phyloP scores from a whole-genome alignment of 1,139 yeast species.

The Hansenula sp. region DNA sequence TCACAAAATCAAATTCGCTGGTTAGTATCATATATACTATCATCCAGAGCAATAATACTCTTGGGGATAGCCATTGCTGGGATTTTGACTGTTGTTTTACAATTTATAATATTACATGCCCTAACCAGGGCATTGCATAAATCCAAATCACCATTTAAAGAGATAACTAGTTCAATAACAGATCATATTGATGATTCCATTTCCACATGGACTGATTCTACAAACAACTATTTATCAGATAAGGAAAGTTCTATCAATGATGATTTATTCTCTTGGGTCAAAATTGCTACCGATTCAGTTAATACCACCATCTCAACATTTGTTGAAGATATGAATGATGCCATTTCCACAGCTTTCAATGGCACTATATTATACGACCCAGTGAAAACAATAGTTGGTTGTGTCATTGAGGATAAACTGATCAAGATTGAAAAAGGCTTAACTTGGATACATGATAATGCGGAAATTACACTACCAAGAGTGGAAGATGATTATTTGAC shows the following conservation, averaged over 20 bases:
- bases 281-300: slow-evolving; percentile 47
- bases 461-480: slow-evolving; percentile 58
- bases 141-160: slow-evolving; percentile 10
- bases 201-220: slow-evolving; percentile 44
- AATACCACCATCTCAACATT: slow-evolving; percentile 53
- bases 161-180: slow-evolving; percentile 8
- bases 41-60: slow-evolving; percentile 41
- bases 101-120: slow-evolving; percentile 35
- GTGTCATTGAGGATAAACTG: slow-evolving; percentile 75
- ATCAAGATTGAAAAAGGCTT: slow-evolving; percentile 63
- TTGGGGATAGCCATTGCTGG: slow-evolving; percentile 48
- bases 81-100: slow-evolving; percentile 42
- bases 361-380: slow-evolving; percentile 66
- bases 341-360: slow-evolving; percentile 56
- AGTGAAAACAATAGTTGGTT: slow-evolving; percentile 63
- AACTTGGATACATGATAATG: slow-evolving; percentile 70
- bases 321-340: slow-evolving; percentile 46
- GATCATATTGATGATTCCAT: slow-evolving; percentile 12
- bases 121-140: slow-evolving; percentile 19
- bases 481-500: slow-evolving; percentile 31
- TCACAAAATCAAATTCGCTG: slow-evolving; percentile 33
- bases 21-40: slow-evolving; percentile 47
- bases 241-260: slow-evolving; percentile 52
- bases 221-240: slow-evolving; percentile 42
- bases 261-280: slow-evolving; percentile 65